Evolutionary conservation across 345 rosid genomes (phyloP).

Genomic region (Linum lewisii): DNA sequence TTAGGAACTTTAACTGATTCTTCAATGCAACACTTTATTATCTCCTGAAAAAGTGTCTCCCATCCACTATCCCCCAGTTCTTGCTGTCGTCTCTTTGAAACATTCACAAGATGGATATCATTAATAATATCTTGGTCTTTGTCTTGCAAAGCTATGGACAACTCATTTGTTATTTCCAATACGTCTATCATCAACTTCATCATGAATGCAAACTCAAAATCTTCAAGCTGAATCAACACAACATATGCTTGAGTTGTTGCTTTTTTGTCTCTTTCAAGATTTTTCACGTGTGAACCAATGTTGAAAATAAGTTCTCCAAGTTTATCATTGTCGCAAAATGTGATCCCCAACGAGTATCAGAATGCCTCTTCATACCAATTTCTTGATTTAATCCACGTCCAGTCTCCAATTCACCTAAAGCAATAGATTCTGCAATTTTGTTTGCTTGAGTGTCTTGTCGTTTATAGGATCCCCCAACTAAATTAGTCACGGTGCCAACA

Average conservation of each 20-base stretch:
- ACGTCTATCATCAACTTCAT: not conserved
- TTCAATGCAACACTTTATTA: not conserved
- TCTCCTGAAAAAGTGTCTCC: too few relatives aligned
- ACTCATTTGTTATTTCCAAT: conserved; percentile 6
- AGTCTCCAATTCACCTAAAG: too few relatives aligned
- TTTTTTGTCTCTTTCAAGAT: too few relatives aligned
- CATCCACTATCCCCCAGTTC: not conserved
- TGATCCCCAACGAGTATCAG: too few relatives aligned
- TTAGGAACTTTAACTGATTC: not conserved
- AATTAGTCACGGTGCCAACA: not conserved
- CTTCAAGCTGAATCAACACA: not conserved
- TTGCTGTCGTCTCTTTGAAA: not conserved
- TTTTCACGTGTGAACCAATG: too few relatives aligned
- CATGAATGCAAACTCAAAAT: not conserved
- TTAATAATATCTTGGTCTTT: conserved; percentile 9
- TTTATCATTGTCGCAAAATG: too few relatives aligned
- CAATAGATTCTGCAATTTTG: too few relatives aligned
- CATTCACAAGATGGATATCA: not conserved
- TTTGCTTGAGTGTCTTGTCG: not conserved
- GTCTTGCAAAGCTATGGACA: not conserved
- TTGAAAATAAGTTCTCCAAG: too few relatives aligned
- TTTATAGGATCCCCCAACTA: conserved; percentile 2
- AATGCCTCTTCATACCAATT: too few relatives aligned
- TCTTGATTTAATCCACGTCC: too few relatives aligned
- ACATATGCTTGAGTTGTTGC: too few relatives aligned